A percentile compares a stretch with the other conserved stretches of the same genome.
These are phyloP conservation scores for Laburnicola sp. DNA, from an alignment of 2,329 filamentous ascomycete species.

Conservation along the genomic window DNA sequence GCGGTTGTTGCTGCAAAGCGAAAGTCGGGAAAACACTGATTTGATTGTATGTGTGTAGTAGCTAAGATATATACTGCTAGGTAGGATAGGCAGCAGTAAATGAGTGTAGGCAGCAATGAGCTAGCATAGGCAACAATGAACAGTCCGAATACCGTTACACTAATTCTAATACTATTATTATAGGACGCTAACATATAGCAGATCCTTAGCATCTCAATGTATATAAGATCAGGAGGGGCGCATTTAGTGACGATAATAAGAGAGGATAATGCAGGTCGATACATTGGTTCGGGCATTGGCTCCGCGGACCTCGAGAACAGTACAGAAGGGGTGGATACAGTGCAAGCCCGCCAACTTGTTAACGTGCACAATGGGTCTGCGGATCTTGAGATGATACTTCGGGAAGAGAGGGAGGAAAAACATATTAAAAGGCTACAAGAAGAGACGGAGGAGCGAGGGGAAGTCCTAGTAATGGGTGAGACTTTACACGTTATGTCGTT, in stretches of 20 bases:
- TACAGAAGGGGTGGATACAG: slow-evolving; percentile 6
- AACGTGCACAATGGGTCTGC: slow-evolving; percentile 10
- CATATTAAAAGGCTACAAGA: slow-evolving; percentile 11
- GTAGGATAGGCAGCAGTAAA: too few species aligned
- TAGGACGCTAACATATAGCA: slow-evolving; percentile 12
- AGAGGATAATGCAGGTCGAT: slow-evolving; percentile 9
- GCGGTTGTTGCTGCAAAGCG: too few species aligned
- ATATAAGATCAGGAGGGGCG: slow-evolving; percentile 12
- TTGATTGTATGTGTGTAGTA: too few species aligned
- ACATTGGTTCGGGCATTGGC: slow-evolving; percentile 1
- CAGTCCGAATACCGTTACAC: too few species aligned
- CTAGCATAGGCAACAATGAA: too few species aligned
- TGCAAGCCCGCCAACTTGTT: slow-evolving; percentile 9
- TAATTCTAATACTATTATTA: slow-evolving; percentile 10
- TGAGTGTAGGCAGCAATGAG: too few species aligned
- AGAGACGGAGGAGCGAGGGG: slow-evolving; percentile 8
- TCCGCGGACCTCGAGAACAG: slow-evolving; percentile 4
- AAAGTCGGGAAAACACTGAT: too few species aligned
- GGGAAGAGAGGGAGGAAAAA: slow-evolving; percentile 13
- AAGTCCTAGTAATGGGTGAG: slow-evolving; percentile 12
- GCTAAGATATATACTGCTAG: too few species aligned
- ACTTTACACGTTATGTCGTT: slow-evolving; percentile 8
- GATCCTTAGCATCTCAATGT: slow-evolving; percentile 15
- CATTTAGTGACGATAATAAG: slow-evolving; percentile 13
- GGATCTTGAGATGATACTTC: slow-evolving; percentile 13